Percentiles rank a stretch among this genome's conserved stretches.
Evolutionary conservation across 1,284 basidiomycete species (phyloP).

Genomic region (Blastosporella zonata): DNA sequence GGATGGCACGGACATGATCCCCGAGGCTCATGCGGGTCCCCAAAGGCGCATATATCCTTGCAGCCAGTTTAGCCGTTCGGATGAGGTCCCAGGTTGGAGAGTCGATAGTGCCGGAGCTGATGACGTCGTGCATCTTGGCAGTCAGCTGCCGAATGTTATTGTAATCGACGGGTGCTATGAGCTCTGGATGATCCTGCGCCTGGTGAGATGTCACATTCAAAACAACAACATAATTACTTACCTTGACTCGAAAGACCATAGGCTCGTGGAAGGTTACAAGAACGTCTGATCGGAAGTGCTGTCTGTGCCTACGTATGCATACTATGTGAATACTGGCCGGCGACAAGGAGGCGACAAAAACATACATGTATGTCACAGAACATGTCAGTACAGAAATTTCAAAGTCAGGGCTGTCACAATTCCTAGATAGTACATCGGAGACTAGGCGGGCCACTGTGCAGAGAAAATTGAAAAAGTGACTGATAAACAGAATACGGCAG

Average conservation of each 20-base stretch:
- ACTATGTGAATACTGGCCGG: constrained; percentile 2
- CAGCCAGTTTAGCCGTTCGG: constrained; percentile 70
- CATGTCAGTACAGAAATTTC: constrained; percentile 72
- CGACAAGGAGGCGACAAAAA: constrained; percentile 18
- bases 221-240: constrained; percentile 20
- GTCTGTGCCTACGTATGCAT: constrained; percentile 40
- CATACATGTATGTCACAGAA: constrained; percentile 83
- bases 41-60: constrained; percentile 77
- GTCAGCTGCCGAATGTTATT: constrained; percentile 61
- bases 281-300: constrained; percentile 85
- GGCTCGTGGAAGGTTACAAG: constrained; percentile 81
- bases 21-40: constrained; percentile 80
- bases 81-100: constrained; percentile 81
- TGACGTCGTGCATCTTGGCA: constrained; percentile 58
- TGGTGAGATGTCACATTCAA: background rate
- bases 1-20: constrained; percentile 74
- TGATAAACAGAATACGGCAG: background rate
- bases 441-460: constrained; percentile 71
- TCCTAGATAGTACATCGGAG: constrained; percentile 73
- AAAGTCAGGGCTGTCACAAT: constrained; percentile 65
- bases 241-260: constrained; percentile 64
- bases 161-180: constrained; percentile 66
- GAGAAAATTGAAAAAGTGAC: background rate
- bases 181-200: constrained; percentile 61
- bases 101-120: constrained; percentile 74